phyloP scores from a whole-genome alignment of 441 rosid species.

The Croton setiger region DNA sequence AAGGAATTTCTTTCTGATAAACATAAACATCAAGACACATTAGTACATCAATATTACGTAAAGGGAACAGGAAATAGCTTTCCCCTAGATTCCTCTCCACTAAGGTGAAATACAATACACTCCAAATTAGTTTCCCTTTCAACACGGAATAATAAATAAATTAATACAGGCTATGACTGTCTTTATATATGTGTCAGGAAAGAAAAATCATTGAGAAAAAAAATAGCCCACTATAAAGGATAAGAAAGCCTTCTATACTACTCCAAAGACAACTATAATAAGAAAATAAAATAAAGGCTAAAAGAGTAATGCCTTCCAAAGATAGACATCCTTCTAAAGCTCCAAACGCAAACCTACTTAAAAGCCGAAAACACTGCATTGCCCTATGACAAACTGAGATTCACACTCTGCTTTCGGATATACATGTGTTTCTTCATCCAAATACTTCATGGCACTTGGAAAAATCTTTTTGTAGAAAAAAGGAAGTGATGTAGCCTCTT shows the following conservation, averaged over 20 bases:
- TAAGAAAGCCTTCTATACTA: neutral
- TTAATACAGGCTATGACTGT: neutral
- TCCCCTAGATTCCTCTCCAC: neutral
- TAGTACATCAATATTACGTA: neutral
- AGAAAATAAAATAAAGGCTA: neutral
- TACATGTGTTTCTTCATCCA: neutral
- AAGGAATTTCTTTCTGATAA: too few relatives aligned
- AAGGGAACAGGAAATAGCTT: neutral
- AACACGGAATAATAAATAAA: neutral
- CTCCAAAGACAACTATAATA: neutral
- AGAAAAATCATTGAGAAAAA: neutral
- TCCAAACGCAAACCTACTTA: neutral
- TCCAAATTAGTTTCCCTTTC: neutral
- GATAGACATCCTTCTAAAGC: neutral
- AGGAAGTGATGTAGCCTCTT: too few relatives aligned
- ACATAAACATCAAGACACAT: neutral
- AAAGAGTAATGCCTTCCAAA: neutral
- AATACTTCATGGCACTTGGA: neutral
- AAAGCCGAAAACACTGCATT: neutral
- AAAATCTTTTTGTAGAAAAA: too few relatives aligned
- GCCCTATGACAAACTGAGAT: neutral
- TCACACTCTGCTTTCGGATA: neutral
- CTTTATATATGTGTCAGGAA: neutral
- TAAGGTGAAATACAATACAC: neutral
- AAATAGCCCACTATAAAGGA: neutral